These are phyloP conservation scores for Brassica nigra DNA, from an alignment of 345 rosid species.

Conservation along the genomic window DNA sequence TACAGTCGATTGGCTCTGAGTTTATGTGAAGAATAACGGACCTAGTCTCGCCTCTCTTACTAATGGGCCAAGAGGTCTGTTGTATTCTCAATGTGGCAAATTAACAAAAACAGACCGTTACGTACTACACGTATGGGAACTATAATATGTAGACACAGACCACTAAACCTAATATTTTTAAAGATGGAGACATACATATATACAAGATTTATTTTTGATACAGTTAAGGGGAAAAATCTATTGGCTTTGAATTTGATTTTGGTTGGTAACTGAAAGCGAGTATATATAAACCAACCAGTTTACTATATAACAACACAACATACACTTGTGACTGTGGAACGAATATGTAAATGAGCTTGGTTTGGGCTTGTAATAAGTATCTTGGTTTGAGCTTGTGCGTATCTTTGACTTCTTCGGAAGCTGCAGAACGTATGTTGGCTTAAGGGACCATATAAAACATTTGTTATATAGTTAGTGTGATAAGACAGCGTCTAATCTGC, in stretches of 20 bases:
- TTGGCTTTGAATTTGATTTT: background rate
- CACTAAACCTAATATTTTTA: background rate
- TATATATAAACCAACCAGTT: background rate
- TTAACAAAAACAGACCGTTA: background rate
- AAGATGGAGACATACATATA: background rate
- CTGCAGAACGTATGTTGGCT: background rate
- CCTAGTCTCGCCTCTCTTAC: background rate
- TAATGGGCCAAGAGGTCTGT: background rate
- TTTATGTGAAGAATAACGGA: background rate
- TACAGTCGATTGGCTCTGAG: background rate
- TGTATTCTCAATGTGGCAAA: background rate
- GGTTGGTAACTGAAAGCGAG: background rate
- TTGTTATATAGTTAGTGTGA: background rate
- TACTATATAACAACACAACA: background rate
- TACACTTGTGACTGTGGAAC: background rate
- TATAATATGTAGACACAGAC: background rate
- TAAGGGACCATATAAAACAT: background rate
- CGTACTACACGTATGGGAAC: background rate
- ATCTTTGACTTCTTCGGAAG: conserved; percentile 2
- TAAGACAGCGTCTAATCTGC: background rate
- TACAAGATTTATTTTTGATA: background rate
- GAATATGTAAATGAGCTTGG: background rate
- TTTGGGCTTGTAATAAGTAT: background rate
- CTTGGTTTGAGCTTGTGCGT: background rate
- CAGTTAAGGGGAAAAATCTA: background rate